Evolutionary conservation across 1,284 basidiomycete species (phyloP), one percentile per base, ranked within the genome.

Genomic region (Tylopilus sp.): DNA sequence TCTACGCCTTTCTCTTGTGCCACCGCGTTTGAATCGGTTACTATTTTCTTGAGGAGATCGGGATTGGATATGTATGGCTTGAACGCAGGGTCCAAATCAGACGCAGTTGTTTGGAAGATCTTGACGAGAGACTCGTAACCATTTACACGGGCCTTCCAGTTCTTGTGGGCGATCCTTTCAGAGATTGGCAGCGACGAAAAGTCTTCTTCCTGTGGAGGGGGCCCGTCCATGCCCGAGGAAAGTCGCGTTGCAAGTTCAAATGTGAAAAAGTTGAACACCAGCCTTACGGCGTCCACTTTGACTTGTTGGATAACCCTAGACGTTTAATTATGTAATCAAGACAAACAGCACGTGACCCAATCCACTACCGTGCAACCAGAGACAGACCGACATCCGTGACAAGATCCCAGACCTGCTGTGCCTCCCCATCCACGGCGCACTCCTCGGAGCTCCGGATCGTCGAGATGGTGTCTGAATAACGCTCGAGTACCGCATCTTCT

Each of bases 1-100:
- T 97, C 90, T 20, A 97, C 81, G 32, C 91, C 97, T 70, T 97
- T 98, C 77, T 99, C 97, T 73, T 99, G 97, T 13, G 97, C 95
- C 29, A 98, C 96, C 14, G 91, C 97, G 72, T 99, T 99, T 1
- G 93, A 79, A 68, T 99, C 97, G 5, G 85, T 85, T 35, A 79
- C 90, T 68, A 95, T 92, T 74, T 88, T 94, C 78, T 90, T 92
- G 60, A 97, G 83, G 37, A 86, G 72, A 69, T 91, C 90, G 10
- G 84, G 74, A 60, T 88, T 86, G 71, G 81, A 84, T 61, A 90
- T 71, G 72, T 92, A 98, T 24, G 92, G 91, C 63, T 85, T 86
- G 78, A 99, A 99, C 43, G 91, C 90, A 47, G 94, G 92, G 79
- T 98, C 96, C 58, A 85, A 84, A 69, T 98, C 96, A 46, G 92